Evolutionary conservation across 805 yeast genomes (phyloP).

Genomic region (Candida silvicultrix): DNA sequence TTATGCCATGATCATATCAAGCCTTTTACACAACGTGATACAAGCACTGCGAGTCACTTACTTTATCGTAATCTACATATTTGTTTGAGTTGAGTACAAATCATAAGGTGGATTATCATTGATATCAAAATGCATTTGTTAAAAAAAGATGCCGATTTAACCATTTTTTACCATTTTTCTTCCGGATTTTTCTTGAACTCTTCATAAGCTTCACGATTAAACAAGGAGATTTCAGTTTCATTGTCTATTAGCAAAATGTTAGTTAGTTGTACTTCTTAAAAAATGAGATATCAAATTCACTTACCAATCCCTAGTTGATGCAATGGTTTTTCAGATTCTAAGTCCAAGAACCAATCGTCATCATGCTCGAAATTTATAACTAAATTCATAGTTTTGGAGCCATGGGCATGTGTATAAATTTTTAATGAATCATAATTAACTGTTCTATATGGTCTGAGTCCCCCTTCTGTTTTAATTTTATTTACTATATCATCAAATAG

Average conservation of each 20-base stretch:
- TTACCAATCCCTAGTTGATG: constrained; percentile 33
- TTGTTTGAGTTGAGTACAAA: too few species aligned
- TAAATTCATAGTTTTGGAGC: constrained; percentile 86
- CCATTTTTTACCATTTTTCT: constrained; percentile 75
- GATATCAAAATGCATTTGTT: too few species aligned
- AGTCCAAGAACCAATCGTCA: constrained; percentile 52
- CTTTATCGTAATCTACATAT: too few species aligned
- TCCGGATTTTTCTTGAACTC: constrained; percentile 76
- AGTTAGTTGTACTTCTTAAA: constrained; percentile 14
- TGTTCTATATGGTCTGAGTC: constrained; percentile 75
- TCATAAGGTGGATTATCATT: too few species aligned
- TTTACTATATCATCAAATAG: constrained; percentile 47
- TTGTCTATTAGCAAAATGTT: constrained; percentile 44
- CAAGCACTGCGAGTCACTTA: too few species aligned
- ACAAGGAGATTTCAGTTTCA: constrained; percentile 89
- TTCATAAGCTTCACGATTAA: constrained; percentile 59
- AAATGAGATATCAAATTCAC: constrained; percentile 5
- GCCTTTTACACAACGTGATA: too few species aligned
- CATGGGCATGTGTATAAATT: constrained; percentile 91
- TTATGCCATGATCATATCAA: too few species aligned
- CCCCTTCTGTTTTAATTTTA: constrained; percentile 50
- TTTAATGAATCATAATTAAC: constrained; percentile 72
- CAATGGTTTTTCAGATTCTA: constrained; percentile 27
- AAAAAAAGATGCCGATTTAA: not conserved
- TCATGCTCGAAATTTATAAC: constrained; percentile 86